phyloP scores from a whole-genome alignment of 2,329 filamentous ascomycete genomes.

The Mycosphaerelloides madeirae region DNA sequence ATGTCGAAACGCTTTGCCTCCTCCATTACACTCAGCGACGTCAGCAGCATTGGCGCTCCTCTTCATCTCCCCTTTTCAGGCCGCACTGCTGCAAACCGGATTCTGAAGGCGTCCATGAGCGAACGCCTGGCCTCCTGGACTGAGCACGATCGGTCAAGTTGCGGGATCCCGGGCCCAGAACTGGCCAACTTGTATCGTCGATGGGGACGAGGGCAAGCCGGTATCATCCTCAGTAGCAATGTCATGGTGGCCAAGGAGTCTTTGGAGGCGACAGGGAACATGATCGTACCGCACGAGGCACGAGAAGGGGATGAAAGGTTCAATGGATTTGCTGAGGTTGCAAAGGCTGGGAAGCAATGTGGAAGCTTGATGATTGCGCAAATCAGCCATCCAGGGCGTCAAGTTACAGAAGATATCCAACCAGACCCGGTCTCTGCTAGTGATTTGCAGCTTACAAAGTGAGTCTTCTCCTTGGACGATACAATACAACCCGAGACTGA shows the following conservation, averaged over 20 bases:
- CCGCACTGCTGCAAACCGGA: constrained; percentile 26
- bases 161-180: constrained; percentile 26
- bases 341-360: constrained; percentile 20
- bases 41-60: constrained; percentile 16
- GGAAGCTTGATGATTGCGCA: constrained; percentile 29
- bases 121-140: constrained; percentile 30
- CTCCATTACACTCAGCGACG: too few relatives aligned
- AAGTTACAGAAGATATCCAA: constrained; percentile 26
- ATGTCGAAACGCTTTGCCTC: too few relatives aligned
- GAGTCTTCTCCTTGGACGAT: too few relatives aligned
- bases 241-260: constrained; percentile 29
- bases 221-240: constrained; percentile 30
- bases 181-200: constrained; percentile 25
- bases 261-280: constrained; percentile 30
- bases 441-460: constrained; percentile 29
- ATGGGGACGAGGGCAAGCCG: constrained; percentile 30
- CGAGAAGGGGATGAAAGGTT: constrained; percentile 25
- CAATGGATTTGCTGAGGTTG: constrained; percentile 21
- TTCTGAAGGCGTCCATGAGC: constrained; percentile 32
- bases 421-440: constrained; percentile 29
- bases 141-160: constrained; percentile 18
- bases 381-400: constrained; percentile 29
- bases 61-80: constrained; percentile 30
- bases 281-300: constrained; percentile 26
- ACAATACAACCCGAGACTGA: too few relatives aligned